Evolutionary conservation across 805 yeast genomes (phyloP).

Genomic region (Kluyveromyces lactis): DNA sequence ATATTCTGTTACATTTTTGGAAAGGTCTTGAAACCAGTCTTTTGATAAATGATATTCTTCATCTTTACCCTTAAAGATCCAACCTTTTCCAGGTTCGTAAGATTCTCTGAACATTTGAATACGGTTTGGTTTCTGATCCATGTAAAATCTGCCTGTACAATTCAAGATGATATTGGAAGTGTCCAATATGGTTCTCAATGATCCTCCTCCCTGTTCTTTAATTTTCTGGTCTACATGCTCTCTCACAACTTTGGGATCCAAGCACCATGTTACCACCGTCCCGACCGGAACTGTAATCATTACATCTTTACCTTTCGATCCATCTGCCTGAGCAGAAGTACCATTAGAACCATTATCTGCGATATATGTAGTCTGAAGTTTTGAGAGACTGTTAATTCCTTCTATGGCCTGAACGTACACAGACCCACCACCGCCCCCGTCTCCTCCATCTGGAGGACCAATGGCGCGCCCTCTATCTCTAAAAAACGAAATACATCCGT

Average conservation of each 20-base stretch:
- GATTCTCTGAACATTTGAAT: constrained; percentile 58
- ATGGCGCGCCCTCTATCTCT: constrained; percentile 76
- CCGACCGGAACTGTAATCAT: constrained; percentile 87
- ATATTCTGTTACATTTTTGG: constrained; percentile 52
- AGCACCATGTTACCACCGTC: constrained; percentile 77
- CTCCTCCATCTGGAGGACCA: constrained; percentile 99
- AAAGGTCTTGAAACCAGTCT: constrained; percentile 58
- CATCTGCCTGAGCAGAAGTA: constrained; percentile 70
- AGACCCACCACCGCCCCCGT: constrained; percentile 91
- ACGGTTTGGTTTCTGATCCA: constrained; percentile 31
- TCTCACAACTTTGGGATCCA: constrained; percentile 50
- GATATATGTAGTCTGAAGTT: constrained; percentile 53
- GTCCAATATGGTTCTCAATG: constrained; percentile 19
- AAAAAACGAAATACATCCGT: constrained; percentile 78
- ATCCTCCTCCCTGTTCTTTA: constrained; percentile 12
- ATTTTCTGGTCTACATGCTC: constrained; percentile 18
- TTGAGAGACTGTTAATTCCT: constrained; percentile 63
- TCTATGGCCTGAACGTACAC: constrained; percentile 75
- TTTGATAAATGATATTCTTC: constrained; percentile 59
- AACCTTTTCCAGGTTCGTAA: constrained; percentile 70
- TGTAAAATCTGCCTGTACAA: constrained; percentile 26
- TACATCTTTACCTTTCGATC: constrained; percentile 74
- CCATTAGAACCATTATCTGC: constrained; percentile 74
- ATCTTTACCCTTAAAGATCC: constrained; percentile 78
- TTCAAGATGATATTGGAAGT: constrained; percentile 23